Conservation (phyloP, 176 grass and related monocot genomes). For the Hyparrhenia diplandra region DNA sequence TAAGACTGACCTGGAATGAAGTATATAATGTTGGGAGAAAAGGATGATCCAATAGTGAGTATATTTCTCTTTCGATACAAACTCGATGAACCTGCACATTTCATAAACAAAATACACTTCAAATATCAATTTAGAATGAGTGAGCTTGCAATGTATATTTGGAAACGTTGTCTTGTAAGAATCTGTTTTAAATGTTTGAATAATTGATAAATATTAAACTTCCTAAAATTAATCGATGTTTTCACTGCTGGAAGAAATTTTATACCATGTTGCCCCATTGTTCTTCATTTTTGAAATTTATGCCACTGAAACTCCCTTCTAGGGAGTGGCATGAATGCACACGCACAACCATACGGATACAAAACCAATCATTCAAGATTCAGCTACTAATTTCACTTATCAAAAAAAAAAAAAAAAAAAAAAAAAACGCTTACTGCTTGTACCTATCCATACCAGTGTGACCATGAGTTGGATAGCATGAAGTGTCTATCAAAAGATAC, state of each 20-base stretch:
- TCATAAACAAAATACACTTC: constrained; percentile 3
- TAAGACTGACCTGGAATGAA: constrained; percentile 81
- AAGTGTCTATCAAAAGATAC: neutral
- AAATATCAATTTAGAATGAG: constrained; percentile 5
- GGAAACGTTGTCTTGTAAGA: neutral
- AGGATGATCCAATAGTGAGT: constrained; percentile 92
- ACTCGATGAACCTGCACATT: constrained; percentile 81
- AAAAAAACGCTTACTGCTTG: no score
- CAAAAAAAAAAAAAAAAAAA: neutral
- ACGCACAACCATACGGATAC: neutral
- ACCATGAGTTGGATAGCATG: neutral
- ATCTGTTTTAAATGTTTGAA: no score
- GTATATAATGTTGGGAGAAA: constrained; percentile 96
- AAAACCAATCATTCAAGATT: neutral
- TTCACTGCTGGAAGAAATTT: no score
- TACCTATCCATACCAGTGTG: neutral
- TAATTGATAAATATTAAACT: no score
- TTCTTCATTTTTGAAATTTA: no score
- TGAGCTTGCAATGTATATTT: neutral
- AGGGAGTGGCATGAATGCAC: neutral
- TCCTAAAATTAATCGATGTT: no score
- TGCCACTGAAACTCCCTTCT: neutral
- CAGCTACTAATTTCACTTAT: neutral
- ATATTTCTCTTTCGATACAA: constrained; percentile 95
- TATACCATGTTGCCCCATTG: no score